Evolutionary conservation across 768 basidiomycete species (phyloP), one percentile per base, ranked within the genome.

Genomic region (Podaxis mareebaensis): DNA sequence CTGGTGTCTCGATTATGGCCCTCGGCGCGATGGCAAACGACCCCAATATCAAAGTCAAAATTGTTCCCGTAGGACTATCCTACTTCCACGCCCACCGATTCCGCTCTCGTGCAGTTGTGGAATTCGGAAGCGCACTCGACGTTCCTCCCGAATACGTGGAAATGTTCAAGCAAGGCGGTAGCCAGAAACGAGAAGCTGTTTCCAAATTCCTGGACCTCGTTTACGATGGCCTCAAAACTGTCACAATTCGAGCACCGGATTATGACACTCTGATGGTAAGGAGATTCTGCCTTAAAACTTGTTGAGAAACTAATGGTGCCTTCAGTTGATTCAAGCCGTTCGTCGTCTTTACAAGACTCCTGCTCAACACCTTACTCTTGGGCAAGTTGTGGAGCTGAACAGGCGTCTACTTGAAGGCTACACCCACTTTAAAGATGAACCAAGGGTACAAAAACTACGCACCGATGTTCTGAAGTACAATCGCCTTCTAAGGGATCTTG

Each of bases 1-100:
- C 97, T 30, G 97, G 97, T 4, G 96, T 99, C 39, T 92, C 95
- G 1, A 85, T 99, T 69, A 99, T 99, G 96, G 96, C 97, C 24
- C 83, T 99, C 8, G 97, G 97, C 26, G 96, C 97, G 4, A 96
- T 99, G 94, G 93, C 93, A 10, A 91, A 91, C 65, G 86, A 98
- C 72, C 89, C 95, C 4, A 85, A 79, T 63, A 81, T 96, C 39
- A 85, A 88, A 66, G 95, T 99, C 72, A 92, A 93, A 74, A 93
- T 99, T 65, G 95, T 96, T 72, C 87, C 95, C 72, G 88, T 95
- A 73, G 85, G 91, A 70, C 70, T 90, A 28, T 87, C 85, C 38
- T 90, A 90, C 68, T 90, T 90, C 73, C 89, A 90, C 73, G 84
- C 88, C 1, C 86, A 89, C 77, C 89, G 90, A 66, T 99, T 99